Conservation (phyloP, 208 protist genomes). For the Herpetomonas tarakana region DNA sequence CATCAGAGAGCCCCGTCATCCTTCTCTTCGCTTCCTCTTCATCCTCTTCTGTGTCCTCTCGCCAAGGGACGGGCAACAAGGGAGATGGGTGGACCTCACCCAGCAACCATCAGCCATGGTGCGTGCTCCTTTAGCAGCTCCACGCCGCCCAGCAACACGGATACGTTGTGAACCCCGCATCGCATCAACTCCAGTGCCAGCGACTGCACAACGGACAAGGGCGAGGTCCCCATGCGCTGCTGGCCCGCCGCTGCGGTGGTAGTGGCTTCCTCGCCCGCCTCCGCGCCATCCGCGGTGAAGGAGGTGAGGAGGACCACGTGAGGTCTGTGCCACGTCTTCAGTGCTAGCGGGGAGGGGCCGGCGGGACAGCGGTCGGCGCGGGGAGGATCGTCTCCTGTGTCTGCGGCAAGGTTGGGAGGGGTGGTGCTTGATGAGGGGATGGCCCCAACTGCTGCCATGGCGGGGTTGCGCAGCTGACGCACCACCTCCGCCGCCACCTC, state of each 20-base stretch:
- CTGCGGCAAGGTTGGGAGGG: no score
- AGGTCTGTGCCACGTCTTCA: conserved; percentile 22
- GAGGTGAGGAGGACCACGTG: conserved; percentile 35
- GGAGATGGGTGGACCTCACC: no score
- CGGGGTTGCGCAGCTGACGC: conserved; percentile 27
- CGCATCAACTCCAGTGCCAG: conserved; percentile 45
- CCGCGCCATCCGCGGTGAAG: not conserved
- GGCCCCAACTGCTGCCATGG: conserved; percentile 55
- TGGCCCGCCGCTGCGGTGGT: no score
- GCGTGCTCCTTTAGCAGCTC: conserved; percentile 26
- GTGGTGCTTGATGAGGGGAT: no score
- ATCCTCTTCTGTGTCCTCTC: no score
- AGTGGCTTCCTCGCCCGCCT: not conserved
- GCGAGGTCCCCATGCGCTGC: conserved; percentile 5
- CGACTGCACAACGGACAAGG: conserved; percentile 23
- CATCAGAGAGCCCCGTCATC: no score
- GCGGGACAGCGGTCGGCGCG: not conserved
- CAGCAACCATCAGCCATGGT: conserved; percentile 37
- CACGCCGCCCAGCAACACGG: conserved; percentile 58
- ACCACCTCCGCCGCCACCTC: conserved; percentile 50
- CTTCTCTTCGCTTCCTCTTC: no score
- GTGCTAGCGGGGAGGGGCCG: conserved; percentile 19
- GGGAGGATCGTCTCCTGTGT: no score
- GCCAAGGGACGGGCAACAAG: no score
- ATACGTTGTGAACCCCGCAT: conserved; percentile 58